phyloP scores from a whole-genome alignment of 2,329 filamentous ascomycete genomes.

The Claviceps africana region DNA sequence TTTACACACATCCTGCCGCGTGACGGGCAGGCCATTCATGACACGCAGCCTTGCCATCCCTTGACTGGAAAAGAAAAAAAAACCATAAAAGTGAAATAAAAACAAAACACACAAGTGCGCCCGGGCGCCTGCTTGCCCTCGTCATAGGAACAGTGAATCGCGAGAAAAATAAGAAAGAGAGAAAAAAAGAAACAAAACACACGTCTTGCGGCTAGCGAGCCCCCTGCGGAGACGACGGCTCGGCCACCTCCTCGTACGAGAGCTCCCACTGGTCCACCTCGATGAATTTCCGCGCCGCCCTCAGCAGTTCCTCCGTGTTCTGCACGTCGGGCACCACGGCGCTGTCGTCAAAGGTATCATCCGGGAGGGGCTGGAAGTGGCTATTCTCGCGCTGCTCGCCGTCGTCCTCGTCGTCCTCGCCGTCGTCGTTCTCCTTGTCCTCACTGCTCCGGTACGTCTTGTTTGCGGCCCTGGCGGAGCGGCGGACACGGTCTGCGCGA shows the following conservation, averaged over 20 bases:
- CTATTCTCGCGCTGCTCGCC: constrained; percentile 22
- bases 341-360: constrained; percentile 28
- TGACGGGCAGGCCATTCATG: no score
- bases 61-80: neutral
- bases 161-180: neutral
- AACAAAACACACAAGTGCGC: neutral
- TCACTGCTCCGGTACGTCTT: constrained; percentile 40
- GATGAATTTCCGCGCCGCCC: constrained; percentile 47
- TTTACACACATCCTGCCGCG: no score
- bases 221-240: constrained; percentile 38
- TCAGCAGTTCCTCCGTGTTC: constrained; percentile 40
- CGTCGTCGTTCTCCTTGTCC: constrained; percentile 44
- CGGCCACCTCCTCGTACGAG: constrained; percentile 49
- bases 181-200: no score
- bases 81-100: no score
- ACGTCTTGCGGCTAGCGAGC: constrained; percentile 24
- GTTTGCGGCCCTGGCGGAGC: constrained; percentile 13
- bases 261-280: constrained; percentile 58
- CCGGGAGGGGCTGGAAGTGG: constrained; percentile 28
- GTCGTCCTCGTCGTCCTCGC: constrained; percentile 13
- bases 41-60: no score
- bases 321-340: constrained; percentile 19
- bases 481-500: constrained; percentile 5
- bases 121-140: neutral
- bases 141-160: no score